Percentiles rank a stretch among this genome's conserved stretches.
Conservation (phyloP, 306 rosid species). For the Glycine soja region DNA sequence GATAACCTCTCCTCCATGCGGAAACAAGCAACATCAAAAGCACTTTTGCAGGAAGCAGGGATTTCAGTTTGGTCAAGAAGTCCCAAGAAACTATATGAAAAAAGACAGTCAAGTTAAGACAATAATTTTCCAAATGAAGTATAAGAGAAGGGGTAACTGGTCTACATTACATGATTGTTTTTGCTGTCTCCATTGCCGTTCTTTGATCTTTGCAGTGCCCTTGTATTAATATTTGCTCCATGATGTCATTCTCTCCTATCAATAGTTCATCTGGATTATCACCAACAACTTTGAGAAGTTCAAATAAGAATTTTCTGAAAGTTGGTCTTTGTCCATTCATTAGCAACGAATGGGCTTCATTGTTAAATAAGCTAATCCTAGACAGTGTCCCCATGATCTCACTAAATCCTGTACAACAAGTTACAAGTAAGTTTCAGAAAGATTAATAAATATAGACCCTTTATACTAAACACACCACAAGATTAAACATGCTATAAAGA, state of each 20-base stretch:
- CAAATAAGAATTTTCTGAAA: conserved; percentile 69
- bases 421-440: conserved; percentile 34
- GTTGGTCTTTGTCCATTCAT: conserved; percentile 64
- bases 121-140: conserved; percentile 21
- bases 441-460: conserved; percentile 30
- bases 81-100: conserved; percentile 76
- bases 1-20: conserved; percentile 86
- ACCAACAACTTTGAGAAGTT: conserved; percentile 60
- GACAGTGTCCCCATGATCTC: conserved; percentile 85
- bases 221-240: conserved; percentile 59
- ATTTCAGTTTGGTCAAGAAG: conserved; percentile 73
- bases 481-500: conserved; percentile 5
- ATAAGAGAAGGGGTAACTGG: conserved; percentile 31
- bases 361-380: conserved; percentile 75
- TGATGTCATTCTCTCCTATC: conserved; percentile 66
- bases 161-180: conserved; percentile 73
- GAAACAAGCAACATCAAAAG: conserved; percentile 77
- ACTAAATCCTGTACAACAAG: conserved; percentile 66
- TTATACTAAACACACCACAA: not conserved
- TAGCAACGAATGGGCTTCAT: conserved; percentile 66
- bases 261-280: conserved; percentile 47
- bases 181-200: conserved; percentile 73
- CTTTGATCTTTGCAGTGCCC: conserved; percentile 74
- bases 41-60: conserved; percentile 80
- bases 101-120: conserved; percentile 21